Evolutionary conservation across 78 protist species (phyloP).

Genomic region (Emiliania huxleyi): DNA sequence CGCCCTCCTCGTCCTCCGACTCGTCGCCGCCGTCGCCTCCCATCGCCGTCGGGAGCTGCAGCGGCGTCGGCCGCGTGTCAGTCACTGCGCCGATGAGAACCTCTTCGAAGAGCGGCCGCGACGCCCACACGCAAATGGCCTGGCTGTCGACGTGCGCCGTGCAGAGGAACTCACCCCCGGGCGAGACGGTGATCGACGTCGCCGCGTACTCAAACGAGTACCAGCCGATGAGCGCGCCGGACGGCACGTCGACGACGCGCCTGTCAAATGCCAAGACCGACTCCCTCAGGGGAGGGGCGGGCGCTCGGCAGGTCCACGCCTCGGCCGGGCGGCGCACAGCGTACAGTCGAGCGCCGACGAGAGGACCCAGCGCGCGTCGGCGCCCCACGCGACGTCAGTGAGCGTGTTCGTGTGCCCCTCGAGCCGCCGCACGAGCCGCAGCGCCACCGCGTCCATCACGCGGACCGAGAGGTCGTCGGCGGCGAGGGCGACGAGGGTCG

Average conservation of each 20-base stretch:
- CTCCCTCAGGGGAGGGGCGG: too few species aligned
- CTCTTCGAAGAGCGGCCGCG: not conserved
- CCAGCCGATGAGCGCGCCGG: slow-evolving; percentile 36
- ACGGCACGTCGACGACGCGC: slow-evolving; percentile 17
- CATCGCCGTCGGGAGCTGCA: not conserved
- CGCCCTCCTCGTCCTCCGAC: not conserved
- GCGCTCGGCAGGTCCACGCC: slow-evolving; percentile 51
- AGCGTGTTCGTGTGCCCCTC: slow-evolving; percentile 35
- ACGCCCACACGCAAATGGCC: slow-evolving; percentile 61
- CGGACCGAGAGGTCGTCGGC: slow-evolving; percentile 50
- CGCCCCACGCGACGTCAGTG: slow-evolving; percentile 32
- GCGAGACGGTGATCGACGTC: slow-evolving; percentile 40
- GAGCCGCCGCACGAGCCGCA: slow-evolving; percentile 35
- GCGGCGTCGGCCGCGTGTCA: not conserved
- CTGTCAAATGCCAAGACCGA: too few species aligned
- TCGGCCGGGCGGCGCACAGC: too few species aligned
- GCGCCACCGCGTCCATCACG: slow-evolving; percentile 48
- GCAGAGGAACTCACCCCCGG: slow-evolving; percentile 42
- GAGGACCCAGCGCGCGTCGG: slow-evolving; percentile 50
- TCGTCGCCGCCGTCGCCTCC: not conserved
- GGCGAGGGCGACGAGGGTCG: slow-evolving; percentile 51
- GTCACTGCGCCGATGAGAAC: not conserved
- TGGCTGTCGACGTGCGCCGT: slow-evolving; percentile 47
- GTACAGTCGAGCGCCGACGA: slow-evolving; percentile 45
- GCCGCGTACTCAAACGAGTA: not conserved